A percentile compares a stretch with the other conserved stretches of the same genome.
phyloP scores from a whole-genome alignment of 306 rosid species.

The Rosa multiflora region DNA sequence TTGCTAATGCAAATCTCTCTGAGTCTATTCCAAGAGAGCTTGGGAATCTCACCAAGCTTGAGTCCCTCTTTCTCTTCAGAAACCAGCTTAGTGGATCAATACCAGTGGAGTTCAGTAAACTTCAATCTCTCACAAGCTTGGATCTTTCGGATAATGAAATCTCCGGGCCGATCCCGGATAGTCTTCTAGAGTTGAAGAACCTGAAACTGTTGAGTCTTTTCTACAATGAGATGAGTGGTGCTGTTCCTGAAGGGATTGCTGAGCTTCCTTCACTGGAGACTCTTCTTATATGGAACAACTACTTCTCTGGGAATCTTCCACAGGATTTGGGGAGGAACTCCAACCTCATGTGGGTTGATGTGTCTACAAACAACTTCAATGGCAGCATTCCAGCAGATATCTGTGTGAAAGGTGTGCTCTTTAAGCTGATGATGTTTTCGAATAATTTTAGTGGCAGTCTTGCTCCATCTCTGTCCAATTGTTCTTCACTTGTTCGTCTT shows the following conservation, averaged over 20 bases:
- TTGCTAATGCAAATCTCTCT: constrained; percentile 81
- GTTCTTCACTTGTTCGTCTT: constrained; percentile 90
- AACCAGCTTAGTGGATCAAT: constrained; percentile 67
- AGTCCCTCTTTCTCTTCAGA: constrained; percentile 75
- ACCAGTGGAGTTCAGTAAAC: constrained; percentile 65
- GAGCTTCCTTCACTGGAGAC: constrained; percentile 83
- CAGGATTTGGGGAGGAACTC: constrained; percentile 67
- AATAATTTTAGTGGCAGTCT: constrained; percentile 65
- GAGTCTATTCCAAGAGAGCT: constrained; percentile 70
- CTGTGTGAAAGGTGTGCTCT: constrained; percentile 52
- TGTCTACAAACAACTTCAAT: constrained; percentile 61
- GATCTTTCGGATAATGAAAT: constrained; percentile 86
- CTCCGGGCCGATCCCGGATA: constrained; percentile 78
- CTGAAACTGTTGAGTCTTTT: constrained; percentile 72
- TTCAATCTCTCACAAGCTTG: constrained; percentile 46
- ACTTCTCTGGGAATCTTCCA: constrained; percentile 71
- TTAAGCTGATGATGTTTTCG: constrained; percentile 80
- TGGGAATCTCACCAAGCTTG: constrained; percentile 66
- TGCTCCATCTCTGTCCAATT: constrained; percentile 56
- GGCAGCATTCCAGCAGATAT: constrained; percentile 74
- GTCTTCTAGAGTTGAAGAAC: constrained; percentile 63
- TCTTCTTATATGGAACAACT: constrained; percentile 81
- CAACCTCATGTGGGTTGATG: constrained; percentile 82
- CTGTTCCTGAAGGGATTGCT: constrained; percentile 65
- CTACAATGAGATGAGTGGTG: constrained; percentile 83